These are phyloP conservation scores for Ramalina intermedia DNA, from an alignment of 495 filamentous ascomycete genomes.

Conservation along the genomic window DNA sequence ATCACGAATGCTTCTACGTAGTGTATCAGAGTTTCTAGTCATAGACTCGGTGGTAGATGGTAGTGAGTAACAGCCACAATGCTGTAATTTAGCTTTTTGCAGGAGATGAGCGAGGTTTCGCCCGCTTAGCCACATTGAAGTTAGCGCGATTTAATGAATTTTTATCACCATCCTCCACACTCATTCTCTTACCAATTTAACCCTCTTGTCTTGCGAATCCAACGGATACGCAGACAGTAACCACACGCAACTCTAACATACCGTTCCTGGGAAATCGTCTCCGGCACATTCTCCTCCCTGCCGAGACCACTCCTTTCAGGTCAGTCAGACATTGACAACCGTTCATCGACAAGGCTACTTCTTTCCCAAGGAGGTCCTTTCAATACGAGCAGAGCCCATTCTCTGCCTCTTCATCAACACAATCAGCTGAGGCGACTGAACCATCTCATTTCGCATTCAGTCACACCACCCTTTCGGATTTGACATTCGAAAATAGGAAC, in stretches of 20 bases:
- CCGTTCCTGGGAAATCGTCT: neutral
- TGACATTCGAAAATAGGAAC: constrained; percentile 26
- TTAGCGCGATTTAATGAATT: neutral
- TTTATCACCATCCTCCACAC: no score
- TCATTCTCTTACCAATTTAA: no score
- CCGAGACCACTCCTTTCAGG: neutral
- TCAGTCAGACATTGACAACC: neutral
- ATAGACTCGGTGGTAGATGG: no score
- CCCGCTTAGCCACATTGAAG: neutral
- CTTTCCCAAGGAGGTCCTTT: neutral
- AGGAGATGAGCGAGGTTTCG: neutral
- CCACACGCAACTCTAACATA: no score
- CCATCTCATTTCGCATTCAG: constrained; percentile 3
- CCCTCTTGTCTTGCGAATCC: no score
- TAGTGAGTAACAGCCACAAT: neutral
- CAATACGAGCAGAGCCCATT: neutral
- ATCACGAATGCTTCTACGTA: no score
- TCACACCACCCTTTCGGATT: constrained; percentile 21
- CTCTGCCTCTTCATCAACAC: neutral
- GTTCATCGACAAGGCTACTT: neutral
- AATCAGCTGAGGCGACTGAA: no score
- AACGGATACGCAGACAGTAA: no score
- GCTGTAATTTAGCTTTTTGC: neutral
- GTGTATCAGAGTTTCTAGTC: no score
- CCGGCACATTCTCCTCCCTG: constrained; percentile 4